Base-by-base conservation (phyloP, 2,329 filamentous ascomycete species). In the Epichloe amarillans region DNA sequence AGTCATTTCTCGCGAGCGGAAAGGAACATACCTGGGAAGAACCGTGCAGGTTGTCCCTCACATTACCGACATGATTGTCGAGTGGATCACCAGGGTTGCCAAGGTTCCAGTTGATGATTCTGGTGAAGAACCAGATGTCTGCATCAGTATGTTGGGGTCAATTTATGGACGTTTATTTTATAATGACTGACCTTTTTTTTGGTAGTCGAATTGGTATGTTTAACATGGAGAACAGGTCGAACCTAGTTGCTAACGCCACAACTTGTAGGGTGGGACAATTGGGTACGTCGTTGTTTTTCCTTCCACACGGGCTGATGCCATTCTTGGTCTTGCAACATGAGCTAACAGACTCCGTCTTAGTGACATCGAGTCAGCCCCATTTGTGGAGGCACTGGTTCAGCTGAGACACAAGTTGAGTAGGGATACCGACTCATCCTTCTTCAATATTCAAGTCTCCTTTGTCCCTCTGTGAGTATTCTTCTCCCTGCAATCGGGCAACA, bases 21-120 rank as follows among this genome's bases (percentile, higher is more conserved):
- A 81, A 80, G 53, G 77, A 80, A 62, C 70, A 77, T 97, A 95
- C 61, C 78, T 97, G 12, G 91, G 91, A 57, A 83, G 85, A 66
- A 89, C 90, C 17, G 84, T 94, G 15, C 89, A 96, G 68, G 85
- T 94, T 50, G 89, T 97, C 5, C 91, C 91, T 2, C 91, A 97
- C 67, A 77, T 97, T 58, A 95, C 89, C 50, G 82, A 94, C 62
- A 87, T 84, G 17, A 95, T 96, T 61, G 86, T 95, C 68, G 86
- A 94, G 53, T 95, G 88, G 86, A 88, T 97, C 56, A 81, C 89
- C 69, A 78, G 86, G 26, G 91, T 97, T 12, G 84, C 91, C 35
- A 82, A 76, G 62, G 83, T 93, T 41, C 86, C 90, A 0, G 88
- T 95, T 3, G 91, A 97, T 62, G 86, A 91, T 58, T 87, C 87